Percentiles rank a stretch among this genome's conserved stretches.
Conservation (phyloP, 805 yeast species). For the Ogataea nitratoaversa region DNA sequence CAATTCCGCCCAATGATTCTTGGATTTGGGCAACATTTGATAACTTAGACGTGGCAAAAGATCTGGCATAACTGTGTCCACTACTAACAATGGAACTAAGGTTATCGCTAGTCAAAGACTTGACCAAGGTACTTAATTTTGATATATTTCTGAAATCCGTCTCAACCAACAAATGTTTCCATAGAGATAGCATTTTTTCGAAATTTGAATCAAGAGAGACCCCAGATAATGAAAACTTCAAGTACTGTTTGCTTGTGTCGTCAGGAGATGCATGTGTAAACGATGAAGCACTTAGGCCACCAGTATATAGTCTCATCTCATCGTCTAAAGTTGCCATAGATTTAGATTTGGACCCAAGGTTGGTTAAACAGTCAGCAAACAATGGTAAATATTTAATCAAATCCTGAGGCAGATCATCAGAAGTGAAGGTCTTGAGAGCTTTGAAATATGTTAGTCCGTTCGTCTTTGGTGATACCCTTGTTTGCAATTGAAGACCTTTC, state of each 20-base stretch:
- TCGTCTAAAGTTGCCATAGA: conserved; percentile 81
- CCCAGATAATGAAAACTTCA: conserved; percentile 60
- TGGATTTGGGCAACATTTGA: conserved; percentile 55
- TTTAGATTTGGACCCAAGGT: conserved; percentile 73
- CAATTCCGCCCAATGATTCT: conserved; percentile 69
- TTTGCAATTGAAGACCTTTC: conserved; percentile 21
- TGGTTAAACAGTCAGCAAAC: conserved; percentile 75
- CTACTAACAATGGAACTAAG: conserved; percentile 75
- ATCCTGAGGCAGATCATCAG: conserved; percentile 49
- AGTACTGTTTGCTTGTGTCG: conserved; percentile 41
- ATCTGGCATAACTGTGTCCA: conserved; percentile 82
- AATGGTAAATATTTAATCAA: conserved; percentile 69
- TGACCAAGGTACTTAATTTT: conserved; percentile 69
- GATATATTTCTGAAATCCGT: conserved; percentile 66
- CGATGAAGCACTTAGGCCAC: conserved; percentile 70
- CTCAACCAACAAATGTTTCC: conserved; percentile 61
- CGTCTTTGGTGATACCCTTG: conserved; percentile 39
- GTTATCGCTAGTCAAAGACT: conserved; percentile 71
- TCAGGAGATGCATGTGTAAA: conserved; percentile 53
- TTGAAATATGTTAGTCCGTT: conserved; percentile 79
- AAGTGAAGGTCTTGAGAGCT: conserved; percentile 56
- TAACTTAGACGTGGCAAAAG: conserved; percentile 59
- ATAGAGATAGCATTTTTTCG: conserved; percentile 54
- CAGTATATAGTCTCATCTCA: conserved; percentile 75
- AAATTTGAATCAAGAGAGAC: conserved; percentile 66